A percentile compares a stretch with the other conserved stretches of the same genome.
Conservation (phyloP, 345 rosid species). For the Euphorbia lathyris region DNA sequence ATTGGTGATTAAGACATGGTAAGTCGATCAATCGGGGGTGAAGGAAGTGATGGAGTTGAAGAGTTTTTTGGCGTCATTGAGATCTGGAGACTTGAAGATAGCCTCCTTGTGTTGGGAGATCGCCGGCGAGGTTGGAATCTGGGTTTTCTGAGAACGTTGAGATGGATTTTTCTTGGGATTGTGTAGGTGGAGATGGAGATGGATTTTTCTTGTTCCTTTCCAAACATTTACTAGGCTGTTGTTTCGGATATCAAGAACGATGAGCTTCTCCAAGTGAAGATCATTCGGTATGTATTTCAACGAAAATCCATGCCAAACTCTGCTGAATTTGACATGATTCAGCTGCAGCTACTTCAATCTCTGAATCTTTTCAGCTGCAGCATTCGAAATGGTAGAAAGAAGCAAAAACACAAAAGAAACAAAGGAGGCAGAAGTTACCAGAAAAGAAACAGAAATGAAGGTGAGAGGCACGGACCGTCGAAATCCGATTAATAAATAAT, state of each 20-base stretch:
- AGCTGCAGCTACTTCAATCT: constrained; percentile 11
- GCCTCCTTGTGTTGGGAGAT: constrained; percentile 18
- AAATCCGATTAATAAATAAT: too few relatives aligned
- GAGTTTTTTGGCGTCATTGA: constrained; percentile 56
- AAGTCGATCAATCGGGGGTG: constrained; percentile 65
- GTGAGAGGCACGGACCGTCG: too few relatives aligned
- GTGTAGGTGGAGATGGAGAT: constrained; percentile 11
- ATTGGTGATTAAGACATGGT: constrained; percentile 54
- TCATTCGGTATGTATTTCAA: constrained; percentile 1
- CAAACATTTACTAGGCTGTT: constrained; percentile 9
- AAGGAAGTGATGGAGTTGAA: constrained; percentile 49
- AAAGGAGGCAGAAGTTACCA: too few relatives aligned
- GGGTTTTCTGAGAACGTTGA: constrained; percentile 4
- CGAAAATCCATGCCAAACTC: constrained; percentile 9
- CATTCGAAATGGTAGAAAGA: too few relatives aligned
- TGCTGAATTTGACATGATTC: not conserved
- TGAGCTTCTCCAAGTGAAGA: constrained; percentile 5
- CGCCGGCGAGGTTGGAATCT: constrained; percentile 15
- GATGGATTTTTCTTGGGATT: constrained; percentile 27
- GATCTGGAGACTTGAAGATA: constrained; percentile 52
- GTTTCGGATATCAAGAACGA: constrained; percentile 12
- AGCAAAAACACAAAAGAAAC: too few relatives aligned
- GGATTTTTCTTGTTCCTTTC: constrained; percentile 21
- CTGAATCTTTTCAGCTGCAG: not conserved
- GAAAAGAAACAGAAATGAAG: too few relatives aligned